These are phyloP conservation scores for Butyriboletus loyo DNA, from an alignment of 768 basidiomycete genomes.

Conservation along the genomic window DNA sequence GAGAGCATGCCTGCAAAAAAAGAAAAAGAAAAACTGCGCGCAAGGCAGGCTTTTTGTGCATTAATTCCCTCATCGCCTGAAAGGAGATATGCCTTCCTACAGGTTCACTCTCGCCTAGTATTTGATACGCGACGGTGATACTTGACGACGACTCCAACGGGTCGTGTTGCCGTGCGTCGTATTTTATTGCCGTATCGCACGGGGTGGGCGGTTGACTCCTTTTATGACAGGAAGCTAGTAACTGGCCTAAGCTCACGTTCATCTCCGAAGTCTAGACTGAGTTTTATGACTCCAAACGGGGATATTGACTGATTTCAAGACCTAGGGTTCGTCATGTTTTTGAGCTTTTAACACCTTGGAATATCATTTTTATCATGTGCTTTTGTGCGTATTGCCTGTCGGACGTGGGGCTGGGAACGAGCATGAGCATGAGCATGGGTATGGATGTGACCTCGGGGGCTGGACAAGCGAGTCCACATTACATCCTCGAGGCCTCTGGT, in stretches of 20 bases:
- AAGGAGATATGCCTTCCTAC: not conserved
- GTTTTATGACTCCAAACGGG: not conserved
- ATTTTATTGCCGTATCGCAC: not conserved
- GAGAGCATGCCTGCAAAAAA: not conserved
- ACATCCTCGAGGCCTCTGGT: not conserved
- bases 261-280: slow-evolving; percentile 12
- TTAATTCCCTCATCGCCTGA: not conserved
- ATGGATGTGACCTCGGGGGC: not conserved
- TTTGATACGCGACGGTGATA: not conserved
- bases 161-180: not conserved
- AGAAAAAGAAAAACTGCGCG: not conserved
- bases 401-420: not conserved
- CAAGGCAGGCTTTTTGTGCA: not conserved
- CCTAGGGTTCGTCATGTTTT: not conserved
- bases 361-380: not conserved
- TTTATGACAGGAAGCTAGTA: not conserved
- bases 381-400: not conserved
- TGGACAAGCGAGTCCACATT: not conserved
- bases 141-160: not conserved
- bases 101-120: not conserved
- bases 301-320: not conserved
- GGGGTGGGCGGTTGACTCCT: not conserved
- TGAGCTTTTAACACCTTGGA: not conserved
- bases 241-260: slow-evolving; percentile 4
- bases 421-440: not conserved